Evolutionary conservation across 129 eudicot genomes (phyloP).

Genomic region (Heracleum sosnowskyi): DNA sequence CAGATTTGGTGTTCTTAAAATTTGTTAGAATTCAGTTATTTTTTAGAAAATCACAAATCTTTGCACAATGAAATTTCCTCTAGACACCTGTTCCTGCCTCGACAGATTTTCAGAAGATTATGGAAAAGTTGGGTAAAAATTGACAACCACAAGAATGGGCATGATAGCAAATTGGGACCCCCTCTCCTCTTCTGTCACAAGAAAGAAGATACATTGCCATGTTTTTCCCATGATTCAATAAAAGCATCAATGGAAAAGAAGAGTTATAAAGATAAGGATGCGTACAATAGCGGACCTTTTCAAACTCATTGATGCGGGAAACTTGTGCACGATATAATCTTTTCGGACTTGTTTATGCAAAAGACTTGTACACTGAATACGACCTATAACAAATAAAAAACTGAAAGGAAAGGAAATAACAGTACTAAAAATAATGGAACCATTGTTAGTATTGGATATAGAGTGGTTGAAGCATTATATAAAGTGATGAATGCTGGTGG

Average conservation of each 20-base stretch:
- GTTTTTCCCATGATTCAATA: slow-evolving; percentile 18
- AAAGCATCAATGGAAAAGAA: not conserved
- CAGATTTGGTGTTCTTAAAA: no score
- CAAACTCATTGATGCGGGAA: not conserved
- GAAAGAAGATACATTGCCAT: not conserved
- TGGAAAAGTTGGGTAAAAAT: not conserved
- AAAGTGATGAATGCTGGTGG: slow-evolving; percentile 23
- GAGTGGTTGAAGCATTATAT: slow-evolving; percentile 31
- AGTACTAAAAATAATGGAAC: not conserved
- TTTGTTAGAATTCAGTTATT: not conserved
- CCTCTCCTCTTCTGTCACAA: not conserved
- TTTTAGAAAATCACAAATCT: not conserved
- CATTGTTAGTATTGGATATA: not conserved
- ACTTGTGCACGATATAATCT: not conserved
- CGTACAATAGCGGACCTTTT: not conserved
- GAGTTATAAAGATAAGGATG: not conserved
- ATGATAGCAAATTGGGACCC: slow-evolving; percentile 8
- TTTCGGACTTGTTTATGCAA: not conserved
- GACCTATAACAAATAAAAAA: not conserved
- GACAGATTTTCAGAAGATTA: not conserved
- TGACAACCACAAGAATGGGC: not conserved
- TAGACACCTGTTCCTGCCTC: not conserved
- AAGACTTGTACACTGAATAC: not conserved
- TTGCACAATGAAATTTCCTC: not conserved
- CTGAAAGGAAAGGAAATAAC: not conserved